These are phyloP conservation scores for Lactifluus subvellereus DNA, from an alignment of 768 basidiomycete species.

Conservation along the genomic window DNA sequence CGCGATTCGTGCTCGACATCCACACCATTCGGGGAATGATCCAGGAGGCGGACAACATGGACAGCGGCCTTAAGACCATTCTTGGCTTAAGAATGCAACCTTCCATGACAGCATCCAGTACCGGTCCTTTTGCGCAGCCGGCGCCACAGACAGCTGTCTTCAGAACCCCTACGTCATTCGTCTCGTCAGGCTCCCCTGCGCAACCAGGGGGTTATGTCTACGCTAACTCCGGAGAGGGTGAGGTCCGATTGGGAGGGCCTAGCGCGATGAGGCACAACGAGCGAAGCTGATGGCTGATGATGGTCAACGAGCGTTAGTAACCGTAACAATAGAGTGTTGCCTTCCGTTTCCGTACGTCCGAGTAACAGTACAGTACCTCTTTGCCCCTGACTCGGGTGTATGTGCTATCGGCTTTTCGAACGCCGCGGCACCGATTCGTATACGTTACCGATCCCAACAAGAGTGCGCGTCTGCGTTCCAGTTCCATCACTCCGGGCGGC, in stretches of 20 bases:
- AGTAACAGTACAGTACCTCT: too few species aligned
- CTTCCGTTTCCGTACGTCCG: too few species aligned
- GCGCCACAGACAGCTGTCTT: not conserved
- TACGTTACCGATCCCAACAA: too few species aligned
- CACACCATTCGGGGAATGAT: constrained; percentile 21
- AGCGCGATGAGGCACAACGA: constrained; percentile 33
- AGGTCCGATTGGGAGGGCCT: constrained; percentile 68
- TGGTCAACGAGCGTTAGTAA: not conserved
- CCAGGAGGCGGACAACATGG: constrained; percentile 19
- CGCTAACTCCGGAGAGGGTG: constrained; percentile 61
- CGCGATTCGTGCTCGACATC: constrained; percentile 20
- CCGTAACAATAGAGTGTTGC: not conserved
- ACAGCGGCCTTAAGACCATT: constrained; percentile 4
- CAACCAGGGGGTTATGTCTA: constrained; percentile 32
- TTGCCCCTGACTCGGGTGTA: not conserved
- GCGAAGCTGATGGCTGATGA: not conserved
- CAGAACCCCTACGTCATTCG: not conserved
- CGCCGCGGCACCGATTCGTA: too few species aligned
- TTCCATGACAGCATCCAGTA: not conserved
- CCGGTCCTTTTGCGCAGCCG: not conserved
- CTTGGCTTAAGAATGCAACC: not conserved
- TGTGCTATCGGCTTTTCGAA: not conserved
- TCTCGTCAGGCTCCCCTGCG: not conserved
- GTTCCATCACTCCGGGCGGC: too few species aligned
- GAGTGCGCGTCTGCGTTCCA: too few species aligned